Evolutionary conservation across 2,329 filamentous ascomycete species (phyloP).

Genomic region (Paecilomyces formosus): DNA sequence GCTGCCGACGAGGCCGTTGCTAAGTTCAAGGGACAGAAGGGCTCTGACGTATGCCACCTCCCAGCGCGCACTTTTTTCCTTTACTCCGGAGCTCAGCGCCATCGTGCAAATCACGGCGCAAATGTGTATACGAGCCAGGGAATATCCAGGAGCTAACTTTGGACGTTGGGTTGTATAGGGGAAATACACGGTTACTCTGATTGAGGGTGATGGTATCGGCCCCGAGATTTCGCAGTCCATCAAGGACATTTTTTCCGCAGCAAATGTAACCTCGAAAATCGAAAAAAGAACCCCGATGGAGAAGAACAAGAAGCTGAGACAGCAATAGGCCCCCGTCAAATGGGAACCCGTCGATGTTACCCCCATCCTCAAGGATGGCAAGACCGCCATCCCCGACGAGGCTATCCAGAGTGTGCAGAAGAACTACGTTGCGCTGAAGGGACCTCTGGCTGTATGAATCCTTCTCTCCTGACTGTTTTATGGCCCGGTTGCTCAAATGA

Average conservation of each 20-base stretch:
- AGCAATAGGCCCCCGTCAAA: constrained; percentile 69
- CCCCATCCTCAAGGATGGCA: constrained; percentile 86
- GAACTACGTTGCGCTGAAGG: constrained; percentile 98
- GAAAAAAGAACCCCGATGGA: background rate
- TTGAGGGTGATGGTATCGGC: constrained; percentile 98
- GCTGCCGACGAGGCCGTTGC: constrained; percentile 64
- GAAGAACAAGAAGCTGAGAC: constrained; percentile 18
- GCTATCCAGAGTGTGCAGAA: constrained; percentile 88
- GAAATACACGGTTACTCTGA: constrained; percentile 91
- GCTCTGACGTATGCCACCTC: constrained; percentile 63
- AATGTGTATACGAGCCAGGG: background rate
- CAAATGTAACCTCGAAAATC: constrained; percentile 55
- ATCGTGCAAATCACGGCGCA: background rate
- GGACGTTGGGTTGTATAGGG: constrained; percentile 49
- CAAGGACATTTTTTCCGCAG: constrained; percentile 96
- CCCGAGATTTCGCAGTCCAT: constrained; percentile 96
- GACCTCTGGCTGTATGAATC: constrained; percentile 76
- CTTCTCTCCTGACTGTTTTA: background rate
- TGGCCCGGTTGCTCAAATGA: constrained; percentile 16
- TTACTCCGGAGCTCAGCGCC: background rate
- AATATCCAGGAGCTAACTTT: constrained; percentile 10
- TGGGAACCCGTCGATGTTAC: constrained; percentile 98
- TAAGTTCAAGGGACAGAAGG: constrained; percentile 88
- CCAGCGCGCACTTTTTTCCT: constrained; percentile 8
- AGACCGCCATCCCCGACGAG: constrained; percentile 86